These are phyloP conservation scores for Sugiyamaella paludigena DNA, from an alignment of 1,139 yeast species.

Conservation along the genomic window DNA sequence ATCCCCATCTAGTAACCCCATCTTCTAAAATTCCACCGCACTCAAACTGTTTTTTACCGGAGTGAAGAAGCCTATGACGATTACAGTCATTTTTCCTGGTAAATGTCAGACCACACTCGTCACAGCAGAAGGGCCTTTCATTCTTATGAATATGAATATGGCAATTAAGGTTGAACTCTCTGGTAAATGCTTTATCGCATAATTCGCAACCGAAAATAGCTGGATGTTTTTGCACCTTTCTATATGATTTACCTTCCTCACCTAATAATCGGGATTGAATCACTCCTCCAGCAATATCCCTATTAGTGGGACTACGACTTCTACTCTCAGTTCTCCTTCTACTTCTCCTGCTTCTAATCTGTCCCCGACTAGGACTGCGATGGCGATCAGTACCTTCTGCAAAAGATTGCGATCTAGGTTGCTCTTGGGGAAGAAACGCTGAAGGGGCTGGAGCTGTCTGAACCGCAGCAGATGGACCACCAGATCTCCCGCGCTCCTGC, in stretches of 20 bases:
- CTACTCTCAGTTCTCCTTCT: too few species aligned
- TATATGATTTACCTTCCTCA: slow-evolving; percentile 34
- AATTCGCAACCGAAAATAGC: slow-evolving; percentile 77
- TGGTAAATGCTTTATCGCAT: slow-evolving; percentile 82
- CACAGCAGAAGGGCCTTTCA: slow-evolving; percentile 86
- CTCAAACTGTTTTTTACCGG: slow-evolving; percentile 84
- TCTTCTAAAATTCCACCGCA: slow-evolving; percentile 72
- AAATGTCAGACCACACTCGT: slow-evolving; percentile 87
- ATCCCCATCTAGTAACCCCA: slow-evolving; percentile 73
- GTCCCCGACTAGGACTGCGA: too few species aligned
- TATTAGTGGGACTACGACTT: too few species aligned
- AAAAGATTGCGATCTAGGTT: too few species aligned
- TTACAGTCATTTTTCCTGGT: slow-evolving; percentile 94
- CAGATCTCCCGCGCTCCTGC: background rate
- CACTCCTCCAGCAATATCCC: too few species aligned
- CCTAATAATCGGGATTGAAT: too few species aligned
- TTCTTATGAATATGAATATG: slow-evolving; percentile 92
- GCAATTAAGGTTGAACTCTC: slow-evolving; percentile 89
- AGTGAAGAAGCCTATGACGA: slow-evolving; percentile 88
- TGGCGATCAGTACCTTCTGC: too few species aligned
- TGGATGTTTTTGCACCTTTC: slow-evolving; percentile 70
- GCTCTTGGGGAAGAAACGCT: too few species aligned
- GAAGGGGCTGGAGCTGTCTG: background rate
- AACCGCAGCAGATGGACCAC: background rate
- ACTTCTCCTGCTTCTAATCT: too few species aligned